A percentile compares a stretch with the other conserved stretches of the same genome.
Conservation (phyloP, 2,329 filamentous ascomycete genomes). For the Trichoderma gracile region DNA sequence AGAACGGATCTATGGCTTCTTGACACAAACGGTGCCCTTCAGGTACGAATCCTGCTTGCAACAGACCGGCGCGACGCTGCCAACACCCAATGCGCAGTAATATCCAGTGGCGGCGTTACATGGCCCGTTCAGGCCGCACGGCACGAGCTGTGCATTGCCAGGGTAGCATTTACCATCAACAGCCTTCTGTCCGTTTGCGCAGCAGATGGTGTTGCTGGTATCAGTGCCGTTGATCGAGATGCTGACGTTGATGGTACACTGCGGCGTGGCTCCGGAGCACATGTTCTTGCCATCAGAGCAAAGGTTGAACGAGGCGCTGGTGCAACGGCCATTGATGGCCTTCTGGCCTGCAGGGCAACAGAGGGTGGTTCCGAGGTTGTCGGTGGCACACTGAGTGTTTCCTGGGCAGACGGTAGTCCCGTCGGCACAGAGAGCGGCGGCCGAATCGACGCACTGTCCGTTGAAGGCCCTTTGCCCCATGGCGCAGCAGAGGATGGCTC, state of each 20-base stretch:
- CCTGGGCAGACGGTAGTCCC: not conserved
- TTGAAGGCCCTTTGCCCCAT: not conserved
- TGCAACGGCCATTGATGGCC: not conserved
- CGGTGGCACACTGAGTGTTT: not conserved
- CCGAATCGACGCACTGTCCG: not conserved
- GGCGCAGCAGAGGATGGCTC: no score
- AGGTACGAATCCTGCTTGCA: not conserved
- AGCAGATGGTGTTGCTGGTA: not conserved
- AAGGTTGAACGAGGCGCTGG: not conserved
- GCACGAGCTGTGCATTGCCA: not conserved
- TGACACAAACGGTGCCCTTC: not conserved
- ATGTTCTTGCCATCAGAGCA: not conserved
- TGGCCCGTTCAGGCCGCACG: not conserved
- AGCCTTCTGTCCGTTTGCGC: conserved; percentile 1
- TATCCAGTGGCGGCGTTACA: not conserved
- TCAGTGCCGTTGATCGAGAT: not conserved
- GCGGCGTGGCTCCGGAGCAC: not conserved
- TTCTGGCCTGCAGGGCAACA: not conserved
- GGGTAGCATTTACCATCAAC: conserved; percentile 16
- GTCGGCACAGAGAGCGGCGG: not conserved
- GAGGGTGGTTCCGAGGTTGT: not conserved
- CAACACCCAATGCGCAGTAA: not conserved
- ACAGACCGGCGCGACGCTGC: not conserved
- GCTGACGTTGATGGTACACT: not conserved
- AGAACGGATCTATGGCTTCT: not conserved